Conservation (phyloP, 345 rosid species). For the Lumnitzera littorea region DNA sequence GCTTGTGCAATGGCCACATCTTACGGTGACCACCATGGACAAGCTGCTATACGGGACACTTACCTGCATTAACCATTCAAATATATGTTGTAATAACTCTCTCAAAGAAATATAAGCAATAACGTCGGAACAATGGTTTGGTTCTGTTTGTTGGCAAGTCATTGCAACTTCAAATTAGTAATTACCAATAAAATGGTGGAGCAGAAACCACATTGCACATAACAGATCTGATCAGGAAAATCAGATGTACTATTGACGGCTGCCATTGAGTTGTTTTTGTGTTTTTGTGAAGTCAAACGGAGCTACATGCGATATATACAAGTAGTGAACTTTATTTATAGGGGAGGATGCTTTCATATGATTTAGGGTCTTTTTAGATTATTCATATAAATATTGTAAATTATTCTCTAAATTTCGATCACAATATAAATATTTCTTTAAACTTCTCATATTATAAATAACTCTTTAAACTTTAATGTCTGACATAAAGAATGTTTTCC, state of each 20-base stretch:
- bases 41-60: slow-evolving; percentile 85
- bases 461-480: too few species aligned
- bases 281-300: too few species aligned
- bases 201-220: slow-evolving; percentile 95
- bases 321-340: too few species aligned
- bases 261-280: slow-evolving; percentile 28
- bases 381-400: too few species aligned
- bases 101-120: background rate
- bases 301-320: too few species aligned
- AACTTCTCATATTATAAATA: too few species aligned
- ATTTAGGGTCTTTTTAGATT: too few species aligned
- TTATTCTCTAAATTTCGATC: too few species aligned
- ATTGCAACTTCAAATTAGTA: background rate
- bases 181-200: slow-evolving; percentile 82
- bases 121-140: background rate
- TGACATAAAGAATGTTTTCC: too few species aligned
- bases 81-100: background rate
- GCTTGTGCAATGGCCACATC: slow-evolving; percentile 93
- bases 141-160: background rate
- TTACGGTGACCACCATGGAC: slow-evolving; percentile 84
- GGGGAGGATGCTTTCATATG: too few species aligned
- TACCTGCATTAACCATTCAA: slow-evolving; percentile 37
- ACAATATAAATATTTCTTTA: too few species aligned
- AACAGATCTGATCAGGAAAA: slow-evolving; percentile 88
- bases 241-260: slow-evolving; percentile 56